Percentiles rank a stretch among this genome's conserved stretches.
Evolutionary conservation across 345 rosid species (phyloP).

Genomic region (Dipteronia sinensis): DNA sequence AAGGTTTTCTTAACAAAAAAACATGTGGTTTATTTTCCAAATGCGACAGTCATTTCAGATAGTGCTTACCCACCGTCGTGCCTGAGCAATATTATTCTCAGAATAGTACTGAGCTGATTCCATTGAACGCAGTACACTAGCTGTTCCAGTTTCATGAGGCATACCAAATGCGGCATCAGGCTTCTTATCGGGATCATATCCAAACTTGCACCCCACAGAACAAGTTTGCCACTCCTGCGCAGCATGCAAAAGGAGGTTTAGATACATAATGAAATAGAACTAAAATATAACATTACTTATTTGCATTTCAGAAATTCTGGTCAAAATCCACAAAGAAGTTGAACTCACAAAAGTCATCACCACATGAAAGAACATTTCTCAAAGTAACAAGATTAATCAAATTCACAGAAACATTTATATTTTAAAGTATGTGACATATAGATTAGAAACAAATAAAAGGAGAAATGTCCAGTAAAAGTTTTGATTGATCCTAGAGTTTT

Average conservation of each 20-base stretch:
- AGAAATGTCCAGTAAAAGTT: neutral
- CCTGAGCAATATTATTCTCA: slow-evolving; percentile 64
- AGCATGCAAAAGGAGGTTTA: slow-evolving; percentile 19
- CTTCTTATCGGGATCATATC: slow-evolving; percentile 32
- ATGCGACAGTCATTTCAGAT: slow-evolving; percentile 33
- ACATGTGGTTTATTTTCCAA: neutral
- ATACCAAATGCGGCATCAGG: slow-evolving; percentile 78
- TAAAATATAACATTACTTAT: neutral
- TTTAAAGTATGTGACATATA: neutral
- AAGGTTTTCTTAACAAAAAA: neutral
- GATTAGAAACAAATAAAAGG: neutral
- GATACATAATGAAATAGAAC: slow-evolving; percentile 2
- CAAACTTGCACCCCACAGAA: slow-evolving; percentile 73
- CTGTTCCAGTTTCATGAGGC: slow-evolving; percentile 40
- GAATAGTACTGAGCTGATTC: slow-evolving; percentile 84
- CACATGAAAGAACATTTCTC: neutral
- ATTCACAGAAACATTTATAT: neutral
- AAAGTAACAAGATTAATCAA: neutral
- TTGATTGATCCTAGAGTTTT: neutral
- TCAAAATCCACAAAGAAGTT: slow-evolving; percentile 4
- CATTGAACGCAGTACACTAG: slow-evolving; percentile 78
- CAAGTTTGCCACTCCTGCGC: slow-evolving; percentile 69
- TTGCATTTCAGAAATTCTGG: neutral
- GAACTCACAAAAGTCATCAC: slow-evolving; percentile 12
- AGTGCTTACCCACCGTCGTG: slow-evolving; percentile 99